A percentile compares a stretch with the other conserved stretches of the same genome.
phyloP scores from a whole-genome alignment of 208 protist species.

The Blechomonas ayalai region DNA sequence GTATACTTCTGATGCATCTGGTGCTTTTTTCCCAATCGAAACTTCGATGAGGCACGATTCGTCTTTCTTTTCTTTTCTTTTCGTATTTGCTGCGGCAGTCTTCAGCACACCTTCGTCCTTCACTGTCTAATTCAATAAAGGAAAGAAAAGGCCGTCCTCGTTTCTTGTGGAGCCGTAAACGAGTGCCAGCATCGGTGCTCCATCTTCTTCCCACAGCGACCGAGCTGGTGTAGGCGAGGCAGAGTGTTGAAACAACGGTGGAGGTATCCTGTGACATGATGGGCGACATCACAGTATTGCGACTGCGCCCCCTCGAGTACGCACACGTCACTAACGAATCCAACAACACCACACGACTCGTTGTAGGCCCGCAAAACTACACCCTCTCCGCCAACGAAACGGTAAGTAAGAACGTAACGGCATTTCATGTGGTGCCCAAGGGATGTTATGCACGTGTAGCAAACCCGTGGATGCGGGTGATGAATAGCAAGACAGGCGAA shows the following conservation, averaged over 20 bases:
- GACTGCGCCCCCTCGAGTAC: conserved; percentile 54
- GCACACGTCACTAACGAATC: conserved; percentile 67
- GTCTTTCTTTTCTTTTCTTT: conserved; percentile 8
- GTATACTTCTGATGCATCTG: too few species aligned
- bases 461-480: conserved; percentile 36
- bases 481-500: conserved; percentile 4
- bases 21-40: too few species aligned
- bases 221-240: neutral
- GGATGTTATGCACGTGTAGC: conserved; percentile 43
- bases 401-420: conserved; percentile 19
- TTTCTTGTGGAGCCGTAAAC: too few species aligned
- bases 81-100: too few species aligned
- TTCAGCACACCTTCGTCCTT: too few species aligned
- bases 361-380: conserved; percentile 45
- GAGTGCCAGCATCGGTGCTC: too few species aligned
- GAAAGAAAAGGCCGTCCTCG: too few species aligned
- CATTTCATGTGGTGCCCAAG: conserved; percentile 46
- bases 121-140: too few species aligned
- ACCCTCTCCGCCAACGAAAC: conserved; percentile 44
- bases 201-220: neutral
- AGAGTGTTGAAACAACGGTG: neutral
- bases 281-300: too few species aligned
- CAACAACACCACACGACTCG: conserved; percentile 42
- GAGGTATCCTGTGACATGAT: too few species aligned
- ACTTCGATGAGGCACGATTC: too few species aligned